phyloP scores from a whole-genome alignment of 2,329 filamentous ascomycete species.

The Fusarium sulawesiense region DNA sequence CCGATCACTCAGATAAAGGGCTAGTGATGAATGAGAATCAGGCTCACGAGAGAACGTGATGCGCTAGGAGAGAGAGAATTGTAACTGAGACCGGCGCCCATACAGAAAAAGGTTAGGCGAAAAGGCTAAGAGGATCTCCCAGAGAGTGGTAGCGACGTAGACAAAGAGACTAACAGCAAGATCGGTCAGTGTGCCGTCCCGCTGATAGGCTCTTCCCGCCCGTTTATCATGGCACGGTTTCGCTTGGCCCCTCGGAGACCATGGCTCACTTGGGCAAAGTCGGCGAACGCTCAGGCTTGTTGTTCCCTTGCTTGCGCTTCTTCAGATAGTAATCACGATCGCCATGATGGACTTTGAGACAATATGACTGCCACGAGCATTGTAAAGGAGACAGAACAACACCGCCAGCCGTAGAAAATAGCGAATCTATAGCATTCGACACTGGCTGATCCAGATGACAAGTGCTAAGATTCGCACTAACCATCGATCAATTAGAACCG shows the following conservation, averaged over 20 bases:
- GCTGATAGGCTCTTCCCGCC: slow-evolving; percentile 40
- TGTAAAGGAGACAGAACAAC: background rate
- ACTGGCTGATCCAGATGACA: slow-evolving; percentile 3
- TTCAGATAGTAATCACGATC: slow-evolving; percentile 21
- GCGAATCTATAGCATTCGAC: background rate
- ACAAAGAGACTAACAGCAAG: slow-evolving; percentile 15
- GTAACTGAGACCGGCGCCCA: slow-evolving; percentile 20
- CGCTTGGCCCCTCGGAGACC: slow-evolving; percentile 18
- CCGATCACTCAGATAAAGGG: slow-evolving; percentile 5
- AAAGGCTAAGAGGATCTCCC: background rate
- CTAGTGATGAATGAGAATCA: slow-evolving; percentile 10
- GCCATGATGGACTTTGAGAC: slow-evolving; percentile 5
- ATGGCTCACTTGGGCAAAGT: slow-evolving; percentile 23
- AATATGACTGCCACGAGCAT: background rate
- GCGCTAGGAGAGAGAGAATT: slow-evolving; percentile 24
- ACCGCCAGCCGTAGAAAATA: background rate
- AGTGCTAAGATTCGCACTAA: slow-evolving; percentile 2
- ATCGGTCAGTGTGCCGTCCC: slow-evolving; percentile 38
- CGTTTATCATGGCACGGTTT: slow-evolving; percentile 23
- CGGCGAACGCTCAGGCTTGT: slow-evolving; percentile 30
- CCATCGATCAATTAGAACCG: slow-evolving; percentile 6
- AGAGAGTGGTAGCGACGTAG: background rate
- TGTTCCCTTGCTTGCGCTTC: background rate
- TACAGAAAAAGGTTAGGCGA: slow-evolving; percentile 32
- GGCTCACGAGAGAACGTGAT: slow-evolving; percentile 4